Evolutionary conservation across 768 basidiomycete genomes (phyloP).

Genomic region (Trametes cingulata): DNA sequence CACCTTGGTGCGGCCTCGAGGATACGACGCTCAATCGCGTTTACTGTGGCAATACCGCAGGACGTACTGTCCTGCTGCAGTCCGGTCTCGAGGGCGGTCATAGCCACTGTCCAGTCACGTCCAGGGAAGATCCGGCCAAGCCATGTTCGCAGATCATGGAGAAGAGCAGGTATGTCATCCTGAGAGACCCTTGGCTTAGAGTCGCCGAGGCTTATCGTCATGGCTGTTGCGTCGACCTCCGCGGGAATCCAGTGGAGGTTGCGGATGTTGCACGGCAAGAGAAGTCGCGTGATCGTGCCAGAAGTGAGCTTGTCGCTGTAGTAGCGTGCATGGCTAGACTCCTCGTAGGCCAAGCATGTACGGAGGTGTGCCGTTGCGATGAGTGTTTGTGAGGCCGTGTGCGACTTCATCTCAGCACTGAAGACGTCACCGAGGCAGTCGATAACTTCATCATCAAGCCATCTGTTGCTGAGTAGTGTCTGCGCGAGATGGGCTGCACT

Average conservation of each 20-base stretch:
- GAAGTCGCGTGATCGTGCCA: background rate
- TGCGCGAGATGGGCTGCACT: background rate
- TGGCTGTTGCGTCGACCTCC: background rate
- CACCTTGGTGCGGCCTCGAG: background rate
- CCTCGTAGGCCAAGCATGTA: background rate
- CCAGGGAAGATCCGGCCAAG: background rate
- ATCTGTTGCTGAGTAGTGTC: background rate
- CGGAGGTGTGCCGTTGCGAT: background rate
- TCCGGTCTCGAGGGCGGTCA: background rate
- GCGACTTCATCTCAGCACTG: background rate
- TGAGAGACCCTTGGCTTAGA: background rate
- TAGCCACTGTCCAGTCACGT: background rate
- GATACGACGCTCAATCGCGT: background rate
- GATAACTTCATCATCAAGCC: slow-evolving; percentile 1
- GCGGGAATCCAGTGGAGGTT: background rate
- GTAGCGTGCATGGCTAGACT: background rate
- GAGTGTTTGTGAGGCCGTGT: background rate
- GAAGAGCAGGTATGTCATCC: background rate
- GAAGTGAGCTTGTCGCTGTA: background rate
- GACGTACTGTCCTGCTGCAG: background rate
- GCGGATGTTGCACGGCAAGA: background rate
- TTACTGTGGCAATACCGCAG: slow-evolving; percentile 2
- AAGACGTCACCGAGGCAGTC: background rate
- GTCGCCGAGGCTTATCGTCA: background rate
- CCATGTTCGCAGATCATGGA: background rate